Conservation (phyloP, 2,329 filamentous ascomycete genomes). For the Penicillium sp. region DNA sequence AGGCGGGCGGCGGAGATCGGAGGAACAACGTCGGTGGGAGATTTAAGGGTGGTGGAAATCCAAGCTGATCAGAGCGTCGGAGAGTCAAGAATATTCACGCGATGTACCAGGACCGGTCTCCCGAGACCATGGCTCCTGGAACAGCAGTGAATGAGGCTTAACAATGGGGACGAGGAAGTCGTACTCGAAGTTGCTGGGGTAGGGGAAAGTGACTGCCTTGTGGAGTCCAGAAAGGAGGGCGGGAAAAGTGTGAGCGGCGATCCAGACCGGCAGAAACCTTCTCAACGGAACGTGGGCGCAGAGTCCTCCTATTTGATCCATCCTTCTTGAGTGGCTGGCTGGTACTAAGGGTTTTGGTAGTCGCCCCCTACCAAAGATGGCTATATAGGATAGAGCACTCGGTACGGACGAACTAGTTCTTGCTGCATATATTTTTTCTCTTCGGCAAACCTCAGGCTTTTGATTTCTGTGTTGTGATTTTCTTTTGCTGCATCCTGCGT, state of each 20-base stretch:
- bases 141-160: conserved; percentile 7
- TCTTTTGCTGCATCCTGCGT: not conserved
- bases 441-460: not conserved
- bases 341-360: not conserved
- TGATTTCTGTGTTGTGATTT: not conserved
- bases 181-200: conserved; percentile 16
- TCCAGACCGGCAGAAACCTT: conserved; percentile 27
- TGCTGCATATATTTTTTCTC: not conserved
- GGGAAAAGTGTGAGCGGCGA: conserved; percentile 34
- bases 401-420: not conserved
- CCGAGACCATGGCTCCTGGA: conserved; percentile 28
- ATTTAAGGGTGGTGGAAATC: conserved; percentile 1
- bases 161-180: not conserved
- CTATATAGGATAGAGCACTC: not conserved
- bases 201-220: conserved; percentile 29
- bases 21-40: not conserved
- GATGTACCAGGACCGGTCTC: conserved; percentile 26
- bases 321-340: not conserved
- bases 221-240: conserved; percentile 33
- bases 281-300: conserved; percentile 10
- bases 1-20: conserved; percentile 8
- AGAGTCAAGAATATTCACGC: conserved; percentile 9
- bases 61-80: not conserved
- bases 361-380: not conserved
- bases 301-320: not conserved